Percentiles rank a stretch among this genome's conserved stretches.
Evolutionary conservation across 169 alveolate species (phyloP).

Genomic region (Plasmodium gonderi): DNA sequence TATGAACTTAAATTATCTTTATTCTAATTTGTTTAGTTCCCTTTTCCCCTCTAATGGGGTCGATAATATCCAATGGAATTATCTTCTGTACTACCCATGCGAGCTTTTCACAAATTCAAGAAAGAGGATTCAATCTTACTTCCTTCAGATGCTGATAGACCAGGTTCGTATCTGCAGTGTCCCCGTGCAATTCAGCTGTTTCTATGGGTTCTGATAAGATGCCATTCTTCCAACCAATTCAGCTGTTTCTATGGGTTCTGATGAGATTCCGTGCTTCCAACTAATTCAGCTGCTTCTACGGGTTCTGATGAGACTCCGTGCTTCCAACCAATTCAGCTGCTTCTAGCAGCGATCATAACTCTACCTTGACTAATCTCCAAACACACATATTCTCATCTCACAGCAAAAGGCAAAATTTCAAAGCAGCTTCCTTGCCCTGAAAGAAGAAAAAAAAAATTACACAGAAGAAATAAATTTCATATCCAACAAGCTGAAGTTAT

Average conservation of each 20-base stretch:
- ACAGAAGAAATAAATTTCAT: conserved; percentile 18
- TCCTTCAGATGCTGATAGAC: conserved; percentile 7
- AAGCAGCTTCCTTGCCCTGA: conserved; percentile 5
- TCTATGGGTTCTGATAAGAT: not conserved
- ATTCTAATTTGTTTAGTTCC: conserved; percentile 22
- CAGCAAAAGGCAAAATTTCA: conserved; percentile 38
- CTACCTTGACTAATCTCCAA: too few species aligned
- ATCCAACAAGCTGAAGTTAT: conserved; percentile 21
- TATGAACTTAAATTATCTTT: conserved; percentile 50
- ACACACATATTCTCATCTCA: not conserved
- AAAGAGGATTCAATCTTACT: conserved; percentile 35
- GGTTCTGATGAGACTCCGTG: not conserved
- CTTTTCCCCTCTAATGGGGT: not conserved
- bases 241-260: not conserved
- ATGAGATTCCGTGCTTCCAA: not conserved
- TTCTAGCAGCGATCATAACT: too few species aligned
- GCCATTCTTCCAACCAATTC: not conserved
- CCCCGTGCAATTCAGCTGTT: too few species aligned
- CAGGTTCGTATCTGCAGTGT: conserved; percentile 1
- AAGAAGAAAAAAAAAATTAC: conserved; percentile 31
- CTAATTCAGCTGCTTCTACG: not conserved
- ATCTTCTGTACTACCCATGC: conserved; percentile 37
- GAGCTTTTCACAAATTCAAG: conserved; percentile 51
- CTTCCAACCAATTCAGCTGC: not conserved
- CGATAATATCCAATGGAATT: conserved; percentile 34